Base-by-base conservation (phyloP, 1,139 yeast genomes). In the Yamadazyma atmosphaerica region DNA sequence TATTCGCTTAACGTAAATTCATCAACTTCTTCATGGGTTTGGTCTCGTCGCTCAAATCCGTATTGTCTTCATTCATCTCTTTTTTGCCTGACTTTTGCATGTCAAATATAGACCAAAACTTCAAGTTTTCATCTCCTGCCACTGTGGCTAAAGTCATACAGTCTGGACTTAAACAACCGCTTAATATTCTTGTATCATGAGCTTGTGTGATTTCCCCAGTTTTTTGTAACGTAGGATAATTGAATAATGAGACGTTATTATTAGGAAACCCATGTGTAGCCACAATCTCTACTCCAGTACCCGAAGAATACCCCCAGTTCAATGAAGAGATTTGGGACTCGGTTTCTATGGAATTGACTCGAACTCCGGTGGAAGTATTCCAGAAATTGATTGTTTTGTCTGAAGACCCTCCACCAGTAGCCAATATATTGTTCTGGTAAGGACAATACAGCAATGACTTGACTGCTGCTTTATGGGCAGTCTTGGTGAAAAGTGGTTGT, bases 381-480 rank as follows among this genome's bases (percentile, higher is more conserved):
- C 98, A 94, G 63, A 94, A 89, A 62, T 92, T 90, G 43, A 94
- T 87, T 38, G 84, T 79, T 56, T 83, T 85, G 63, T 94, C 98
- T 23, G 87, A 79, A 10, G 95, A 83, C 15, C 98, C 98, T 37
- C 98, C 98, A 8, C 98, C 99, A 2, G 97, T 86, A 8, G 98
- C 97, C 38, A 94, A 70, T 38, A 92, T 63, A 46, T 86, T 85
- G 24, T 72, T 67, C 51, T 88, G 94, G 61, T 84, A 84, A 0
- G 98, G 98, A 56, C 96, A 87, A 96, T 97, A 94, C 12, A 94
- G 82, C 39, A 94, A 65, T 1, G 98, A 98, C 62, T 94, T 94
- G 12, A 92, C 96, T 0, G 98, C 98, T 0, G 98, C 97, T 31
- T 78, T 83, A 61, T 92, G 98, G 43, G 80, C 79, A 16, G 84